A percentile compares a stretch with the other conserved stretches of the same genome.
Evolutionary conservation across 2,329 filamentous ascomycete species (phyloP).

Genomic region (Fusarium chuoi): DNA sequence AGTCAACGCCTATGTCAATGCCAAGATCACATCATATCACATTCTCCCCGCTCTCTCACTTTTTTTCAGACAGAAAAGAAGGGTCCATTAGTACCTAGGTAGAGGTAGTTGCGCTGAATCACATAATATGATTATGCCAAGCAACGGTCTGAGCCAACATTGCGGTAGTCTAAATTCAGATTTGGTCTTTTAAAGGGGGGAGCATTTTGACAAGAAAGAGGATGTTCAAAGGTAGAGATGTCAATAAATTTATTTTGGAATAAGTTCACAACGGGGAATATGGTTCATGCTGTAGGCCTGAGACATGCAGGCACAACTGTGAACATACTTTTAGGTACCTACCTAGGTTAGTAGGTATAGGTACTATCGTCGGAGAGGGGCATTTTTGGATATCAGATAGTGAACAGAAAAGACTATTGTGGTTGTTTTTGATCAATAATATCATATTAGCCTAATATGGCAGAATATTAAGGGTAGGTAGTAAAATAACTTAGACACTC

Average conservation of each 20-base stretch:
- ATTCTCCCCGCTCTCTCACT: background rate
- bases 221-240: background rate
- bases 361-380: too few relatives aligned
- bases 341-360: too few relatives aligned
- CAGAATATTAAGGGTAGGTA: too few relatives aligned
- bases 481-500: too few relatives aligned
- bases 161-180: background rate
- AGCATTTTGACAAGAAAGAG: background rate
- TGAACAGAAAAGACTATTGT: too few relatives aligned
- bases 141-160: background rate
- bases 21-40: slow-evolving; percentile 1
- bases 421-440: too few relatives aligned
- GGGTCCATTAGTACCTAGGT: background rate
- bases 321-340: background rate
- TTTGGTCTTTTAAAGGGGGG: background rate
- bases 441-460: too few relatives aligned
- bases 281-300: background rate
- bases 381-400: too few relatives aligned
- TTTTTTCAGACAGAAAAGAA: background rate
- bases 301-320: background rate
- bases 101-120: background rate
- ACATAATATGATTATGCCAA: background rate
- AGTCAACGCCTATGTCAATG: background rate
- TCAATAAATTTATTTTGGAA: background rate
- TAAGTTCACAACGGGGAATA: background rate